Conservation (phyloP, 441 rosid genomes). For the Aquilaria agallochum region DNA sequence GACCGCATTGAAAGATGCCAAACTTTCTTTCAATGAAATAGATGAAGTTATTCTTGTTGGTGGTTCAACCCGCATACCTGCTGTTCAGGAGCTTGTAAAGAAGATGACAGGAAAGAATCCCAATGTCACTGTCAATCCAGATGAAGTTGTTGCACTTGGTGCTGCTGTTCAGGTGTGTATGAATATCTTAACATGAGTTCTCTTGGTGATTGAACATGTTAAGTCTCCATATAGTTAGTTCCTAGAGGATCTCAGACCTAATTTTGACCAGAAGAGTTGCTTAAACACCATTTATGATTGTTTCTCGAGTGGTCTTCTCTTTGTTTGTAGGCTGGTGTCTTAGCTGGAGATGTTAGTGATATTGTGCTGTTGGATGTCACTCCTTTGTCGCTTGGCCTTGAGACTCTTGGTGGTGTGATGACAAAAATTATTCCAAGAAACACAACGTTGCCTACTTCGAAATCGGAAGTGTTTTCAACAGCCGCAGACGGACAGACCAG, state of each 20-base stretch:
- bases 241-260: too few species aligned
- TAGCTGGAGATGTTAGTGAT: conserved; percentile 91
- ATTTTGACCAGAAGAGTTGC: too few species aligned
- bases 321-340: conserved; percentile 76
- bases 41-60: conserved; percentile 99
- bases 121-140: conserved; percentile 90
- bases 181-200: too few species aligned
- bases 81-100: conserved; percentile 86
- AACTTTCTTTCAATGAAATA: conserved; percentile 67
- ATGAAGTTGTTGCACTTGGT: conserved; percentile 93
- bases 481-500: conserved; percentile 98
- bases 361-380: conserved; percentile 89
- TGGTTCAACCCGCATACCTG: conserved; percentile 94
- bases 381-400: conserved; percentile 84
- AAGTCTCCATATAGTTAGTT: not conserved
- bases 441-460: conserved; percentile 88
- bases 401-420: conserved; percentile 98
- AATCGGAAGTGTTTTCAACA: conserved; percentile 93
- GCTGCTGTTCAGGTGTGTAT: conserved; percentile 93
- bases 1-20: conserved; percentile 80
- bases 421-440: conserved; percentile 88
- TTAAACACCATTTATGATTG: too few species aligned
- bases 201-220: not conserved
- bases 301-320: not conserved
- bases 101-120: conserved; percentile 89